Evolutionary conservation across 805 yeast species (phyloP).

Genomic region (Clavispora santaluciae): DNA sequence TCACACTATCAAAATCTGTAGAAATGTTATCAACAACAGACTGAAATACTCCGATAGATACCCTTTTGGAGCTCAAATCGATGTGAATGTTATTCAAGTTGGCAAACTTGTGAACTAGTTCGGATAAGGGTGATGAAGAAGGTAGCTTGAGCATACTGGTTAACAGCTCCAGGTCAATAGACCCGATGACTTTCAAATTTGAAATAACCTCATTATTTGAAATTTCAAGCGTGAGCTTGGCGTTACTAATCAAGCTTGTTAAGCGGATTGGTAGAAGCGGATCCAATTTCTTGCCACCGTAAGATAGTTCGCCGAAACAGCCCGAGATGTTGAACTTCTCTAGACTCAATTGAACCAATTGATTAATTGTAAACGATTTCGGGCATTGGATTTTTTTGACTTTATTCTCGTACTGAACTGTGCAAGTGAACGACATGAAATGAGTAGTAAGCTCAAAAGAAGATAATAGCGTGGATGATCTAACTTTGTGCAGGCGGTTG

Average conservation of each 20-base stretch:
- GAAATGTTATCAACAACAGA: constrained; percentile 3
- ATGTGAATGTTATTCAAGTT: constrained; percentile 6
- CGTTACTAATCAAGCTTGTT: constrained; percentile 29
- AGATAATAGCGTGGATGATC: no score
- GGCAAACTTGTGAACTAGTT: constrained; percentile 3
- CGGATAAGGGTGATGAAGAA: constrained; percentile 4
- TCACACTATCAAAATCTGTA: constrained; percentile 3
- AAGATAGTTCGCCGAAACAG: constrained; percentile 21
- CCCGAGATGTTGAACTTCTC: constrained; percentile 23
- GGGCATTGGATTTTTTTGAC: constrained; percentile 26
- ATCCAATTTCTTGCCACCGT: constrained; percentile 29
- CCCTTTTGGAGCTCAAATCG: constrained; percentile 18
- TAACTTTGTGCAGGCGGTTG: no score
- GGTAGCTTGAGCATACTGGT: constrained; percentile 6
- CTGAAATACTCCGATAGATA: constrained; percentile 12
- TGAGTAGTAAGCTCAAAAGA: background rate
- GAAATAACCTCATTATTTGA: background rate
- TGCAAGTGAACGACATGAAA: constrained; percentile 18
- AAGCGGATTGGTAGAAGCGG: constrained; percentile 28
- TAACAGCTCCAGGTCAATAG: constrained; percentile 3
- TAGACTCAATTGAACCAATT: constrained; percentile 18
- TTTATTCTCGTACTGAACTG: constrained; percentile 19
- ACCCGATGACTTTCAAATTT: constrained; percentile 8
- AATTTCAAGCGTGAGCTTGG: constrained; percentile 22
- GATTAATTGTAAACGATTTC: constrained; percentile 23